These are phyloP conservation scores for Euphrasia arctica DNA, from an alignment of 305 asterid species.

Conservation along the genomic window DNA sequence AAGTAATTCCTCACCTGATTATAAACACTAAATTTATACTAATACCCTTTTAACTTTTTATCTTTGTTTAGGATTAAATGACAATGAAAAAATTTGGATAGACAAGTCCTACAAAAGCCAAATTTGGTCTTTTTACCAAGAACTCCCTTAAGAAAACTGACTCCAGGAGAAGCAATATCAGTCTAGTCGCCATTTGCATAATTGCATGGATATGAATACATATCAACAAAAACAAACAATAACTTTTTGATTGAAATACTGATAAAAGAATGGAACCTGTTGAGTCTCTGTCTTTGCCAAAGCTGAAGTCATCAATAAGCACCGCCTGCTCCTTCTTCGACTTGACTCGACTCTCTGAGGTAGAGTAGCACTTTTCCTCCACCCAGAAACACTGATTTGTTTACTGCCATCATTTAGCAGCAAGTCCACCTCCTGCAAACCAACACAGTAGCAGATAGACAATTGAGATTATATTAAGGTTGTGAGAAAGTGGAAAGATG, in stretches of 20 bases:
- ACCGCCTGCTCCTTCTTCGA: constrained; percentile 94
- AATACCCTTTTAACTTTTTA: too few species aligned
- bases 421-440: constrained; percentile 93
- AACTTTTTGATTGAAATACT: constrained; percentile 27
- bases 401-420: constrained; percentile 97
- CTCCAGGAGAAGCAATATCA: constrained; percentile 18
- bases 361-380: constrained; percentile 77
- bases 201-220: constrained; percentile 6
- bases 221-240: constrained; percentile 27
- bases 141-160: background rate
- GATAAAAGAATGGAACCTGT: constrained; percentile 62
- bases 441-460: constrained; percentile 24
- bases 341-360: constrained; percentile 98
- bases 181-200: constrained; percentile 20
- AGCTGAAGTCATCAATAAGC: constrained; percentile 96
- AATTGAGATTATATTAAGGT: constrained; percentile 17
- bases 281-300: constrained; percentile 75
- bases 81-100: background rate
- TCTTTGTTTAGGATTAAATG: too few species aligned
- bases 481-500: background rate
- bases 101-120: background rate
- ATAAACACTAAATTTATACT: background rate
- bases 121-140: background rate
- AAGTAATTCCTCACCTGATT: background rate
- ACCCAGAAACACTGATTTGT: constrained; percentile 85